phyloP scores from a whole-genome alignment of 2,329 filamentous ascomycete genomes.

The Whalleya microplaca region DNA sequence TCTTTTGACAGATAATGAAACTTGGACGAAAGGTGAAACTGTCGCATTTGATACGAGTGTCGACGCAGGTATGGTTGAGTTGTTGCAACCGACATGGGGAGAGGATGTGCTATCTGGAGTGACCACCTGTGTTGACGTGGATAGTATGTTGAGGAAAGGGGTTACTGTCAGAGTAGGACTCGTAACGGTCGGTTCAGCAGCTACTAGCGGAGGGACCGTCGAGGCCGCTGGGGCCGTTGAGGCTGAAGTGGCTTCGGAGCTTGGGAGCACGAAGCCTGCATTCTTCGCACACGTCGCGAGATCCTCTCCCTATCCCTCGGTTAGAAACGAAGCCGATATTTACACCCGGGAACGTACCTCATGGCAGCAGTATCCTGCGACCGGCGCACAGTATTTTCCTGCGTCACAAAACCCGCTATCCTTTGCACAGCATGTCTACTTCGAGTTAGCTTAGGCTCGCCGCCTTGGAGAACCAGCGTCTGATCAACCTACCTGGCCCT shows the following conservation, averaged over 20 bases:
- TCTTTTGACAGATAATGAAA: conserved; percentile 22
- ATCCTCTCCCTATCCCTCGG: conserved; percentile 37
- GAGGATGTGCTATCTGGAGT: conserved; percentile 6
- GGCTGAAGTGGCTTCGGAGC: conserved; percentile 10
- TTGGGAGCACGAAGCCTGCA: conserved; percentile 38
- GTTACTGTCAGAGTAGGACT: conserved; percentile 26
- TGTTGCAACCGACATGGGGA: not conserved
- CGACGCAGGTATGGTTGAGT: conserved; percentile 5
- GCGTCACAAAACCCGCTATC: conserved; percentile 42
- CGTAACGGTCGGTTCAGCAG: conserved; percentile 5
- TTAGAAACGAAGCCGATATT: conserved; percentile 16
- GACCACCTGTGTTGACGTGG: conserved; percentile 9
- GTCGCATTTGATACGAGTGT: conserved; percentile 21
- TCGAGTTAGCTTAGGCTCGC: conserved; percentile 5
- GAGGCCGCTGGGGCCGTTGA: conserved; percentile 5
- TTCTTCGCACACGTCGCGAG: conserved; percentile 39
- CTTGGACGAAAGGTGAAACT: conserved; percentile 21
- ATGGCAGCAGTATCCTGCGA: conserved; percentile 43
- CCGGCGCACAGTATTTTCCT: conserved; percentile 43
- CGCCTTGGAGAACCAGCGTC: not conserved
- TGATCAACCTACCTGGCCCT: conserved; percentile 38
- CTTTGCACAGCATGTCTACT: conserved; percentile 40
- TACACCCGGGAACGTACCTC: conserved; percentile 34
- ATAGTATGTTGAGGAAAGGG: conserved; percentile 24
- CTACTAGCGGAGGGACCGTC: not conserved